Conservation (phyloP, 2,329 filamentous ascomycete species). For the Aspergillus ustus region DNA sequence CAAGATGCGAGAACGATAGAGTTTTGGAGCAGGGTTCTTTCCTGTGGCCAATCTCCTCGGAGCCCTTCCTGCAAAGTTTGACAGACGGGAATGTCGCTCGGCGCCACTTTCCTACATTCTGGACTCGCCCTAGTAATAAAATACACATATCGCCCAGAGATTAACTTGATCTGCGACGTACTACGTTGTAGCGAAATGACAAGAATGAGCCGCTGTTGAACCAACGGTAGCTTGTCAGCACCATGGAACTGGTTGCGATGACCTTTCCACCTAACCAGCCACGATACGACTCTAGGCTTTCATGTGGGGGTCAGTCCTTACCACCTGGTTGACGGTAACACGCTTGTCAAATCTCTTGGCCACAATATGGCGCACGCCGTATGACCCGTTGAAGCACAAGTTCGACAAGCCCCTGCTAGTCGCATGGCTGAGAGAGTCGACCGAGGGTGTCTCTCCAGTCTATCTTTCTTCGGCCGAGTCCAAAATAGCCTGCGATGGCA, state of each 20-base stretch:
- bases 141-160: slow-evolving; percentile 10
- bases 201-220: background rate
- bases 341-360: slow-evolving; percentile 9
- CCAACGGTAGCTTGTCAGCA: slow-evolving; percentile 5
- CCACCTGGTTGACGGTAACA: slow-evolving; percentile 6
- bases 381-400: slow-evolving; percentile 5
- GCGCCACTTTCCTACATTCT: slow-evolving; percentile 20
- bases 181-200: slow-evolving; percentile 15
- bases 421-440: background rate
- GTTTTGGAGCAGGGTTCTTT: slow-evolving; percentile 4
- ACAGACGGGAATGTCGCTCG: slow-evolving; percentile 18
- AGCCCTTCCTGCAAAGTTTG: slow-evolving; percentile 15
- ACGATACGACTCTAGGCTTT: slow-evolving; percentile 1
- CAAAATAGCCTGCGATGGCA: slow-evolving; percentile 5
- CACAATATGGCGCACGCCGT: slow-evolving; percentile 5
- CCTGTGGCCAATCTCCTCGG: slow-evolving; percentile 12
- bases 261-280: slow-evolving; percentile 1
- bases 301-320: slow-evolving; percentile 12
- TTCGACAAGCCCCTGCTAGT: slow-evolving; percentile 3
- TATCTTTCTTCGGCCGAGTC: slow-evolving; percentile 5
- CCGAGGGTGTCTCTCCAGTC: background rate
- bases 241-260: slow-evolving; percentile 10
- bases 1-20: slow-evolving; percentile 9
- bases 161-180: slow-evolving; percentile 20
- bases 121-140: background rate